Percentiles rank a stretch among this genome's conserved stretches.
Conservation (phyloP, 1,139 yeast species). For the Sugiyamaella neomexicana region DNA sequence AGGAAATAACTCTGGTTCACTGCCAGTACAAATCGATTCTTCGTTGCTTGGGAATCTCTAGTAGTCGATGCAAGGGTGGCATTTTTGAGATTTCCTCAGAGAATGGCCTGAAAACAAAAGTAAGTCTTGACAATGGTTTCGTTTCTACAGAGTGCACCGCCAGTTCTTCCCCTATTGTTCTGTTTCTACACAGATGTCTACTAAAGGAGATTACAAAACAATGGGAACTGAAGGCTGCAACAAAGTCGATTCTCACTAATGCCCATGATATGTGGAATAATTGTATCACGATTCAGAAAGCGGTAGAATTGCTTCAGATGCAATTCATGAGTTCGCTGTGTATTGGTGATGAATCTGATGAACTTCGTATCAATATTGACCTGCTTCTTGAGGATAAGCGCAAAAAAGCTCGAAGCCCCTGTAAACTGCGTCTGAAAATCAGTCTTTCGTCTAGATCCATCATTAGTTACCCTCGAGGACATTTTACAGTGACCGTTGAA, state of each 20-base stretch:
- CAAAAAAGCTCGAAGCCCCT: constrained; percentile 9
- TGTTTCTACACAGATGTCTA: constrained; percentile 10
- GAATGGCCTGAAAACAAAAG: constrained; percentile 7
- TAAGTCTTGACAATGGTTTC: constrained; percentile 7
- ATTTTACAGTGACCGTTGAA: constrained; percentile 21
- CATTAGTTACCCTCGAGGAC: constrained; percentile 18
- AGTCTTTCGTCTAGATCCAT: constrained; percentile 16
- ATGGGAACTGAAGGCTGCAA: background rate
- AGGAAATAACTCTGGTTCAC: constrained; percentile 19
- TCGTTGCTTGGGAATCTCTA: constrained; percentile 14
- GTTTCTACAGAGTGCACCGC: background rate
- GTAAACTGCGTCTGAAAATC: constrained; percentile 19
- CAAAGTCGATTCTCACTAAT: constrained; percentile 6
- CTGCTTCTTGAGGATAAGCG: constrained; percentile 16
- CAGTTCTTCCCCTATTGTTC: background rate
- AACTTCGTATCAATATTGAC: constrained; percentile 15
- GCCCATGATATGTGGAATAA: constrained; percentile 17
- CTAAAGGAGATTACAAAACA: background rate
- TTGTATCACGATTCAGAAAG: constrained; percentile 14
- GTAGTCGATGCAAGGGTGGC: background rate
- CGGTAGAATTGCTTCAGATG: constrained; percentile 17
- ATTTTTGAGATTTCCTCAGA: constrained; percentile 4
- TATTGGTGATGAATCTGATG: background rate
- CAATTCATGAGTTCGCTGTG: constrained; percentile 20
- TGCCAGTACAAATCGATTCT: constrained; percentile 12